Conservation (phyloP, 129 eudicot genomes). For the Artemisia argyi region DNA sequence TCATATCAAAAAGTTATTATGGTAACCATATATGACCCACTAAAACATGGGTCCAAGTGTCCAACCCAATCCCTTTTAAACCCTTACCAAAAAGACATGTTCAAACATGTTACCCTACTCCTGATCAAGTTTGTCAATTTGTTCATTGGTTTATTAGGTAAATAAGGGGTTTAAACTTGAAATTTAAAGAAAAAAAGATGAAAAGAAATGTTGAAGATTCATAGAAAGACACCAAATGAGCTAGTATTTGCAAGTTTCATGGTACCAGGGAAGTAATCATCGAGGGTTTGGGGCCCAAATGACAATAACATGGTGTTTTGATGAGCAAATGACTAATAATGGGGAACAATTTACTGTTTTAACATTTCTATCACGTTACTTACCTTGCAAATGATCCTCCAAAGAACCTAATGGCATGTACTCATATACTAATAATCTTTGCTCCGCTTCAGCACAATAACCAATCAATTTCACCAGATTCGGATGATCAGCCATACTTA, state of each 20-base stretch:
- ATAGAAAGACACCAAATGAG: neutral
- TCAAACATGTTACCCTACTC: no score
- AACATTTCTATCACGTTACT: neutral
- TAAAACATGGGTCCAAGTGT: no score
- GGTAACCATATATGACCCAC: no score
- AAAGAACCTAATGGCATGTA: slow-evolving; percentile 85
- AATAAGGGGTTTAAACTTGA: neutral
- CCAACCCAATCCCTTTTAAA: no score
- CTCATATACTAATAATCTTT: slow-evolving; percentile 77
- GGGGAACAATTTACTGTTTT: no score
- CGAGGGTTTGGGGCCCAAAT: neutral
- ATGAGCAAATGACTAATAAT: no score
- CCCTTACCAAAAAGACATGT: no score
- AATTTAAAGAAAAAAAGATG: neutral
- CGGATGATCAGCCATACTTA: slow-evolving; percentile 68
- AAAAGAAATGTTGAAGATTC: neutral
- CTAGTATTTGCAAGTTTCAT: neutral
- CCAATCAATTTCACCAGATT: slow-evolving; percentile 85
- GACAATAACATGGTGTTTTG: neutral
- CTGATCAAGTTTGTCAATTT: no score
- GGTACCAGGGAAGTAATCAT: neutral
- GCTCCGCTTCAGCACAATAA: slow-evolving; percentile 81
- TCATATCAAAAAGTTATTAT: no score
- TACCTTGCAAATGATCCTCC: slow-evolving; percentile 83
- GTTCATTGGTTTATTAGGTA: neutral